These are phyloP conservation scores for Heritiera littoralis DNA, from an alignment of 345 rosid species.

Conservation along the genomic window DNA sequence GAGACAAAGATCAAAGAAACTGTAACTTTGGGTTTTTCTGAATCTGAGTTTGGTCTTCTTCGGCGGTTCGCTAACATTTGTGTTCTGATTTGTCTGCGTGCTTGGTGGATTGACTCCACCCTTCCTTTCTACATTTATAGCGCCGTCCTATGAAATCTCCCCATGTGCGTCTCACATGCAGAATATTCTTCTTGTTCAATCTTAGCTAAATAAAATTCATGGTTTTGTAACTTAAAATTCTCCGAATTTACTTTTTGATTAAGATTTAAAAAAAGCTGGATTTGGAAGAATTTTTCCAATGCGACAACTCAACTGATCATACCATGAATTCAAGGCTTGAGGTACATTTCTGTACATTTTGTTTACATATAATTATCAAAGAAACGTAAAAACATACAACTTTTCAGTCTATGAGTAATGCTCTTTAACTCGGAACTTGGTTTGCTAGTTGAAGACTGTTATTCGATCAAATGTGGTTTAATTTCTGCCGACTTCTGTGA, in stretches of 20 bases:
- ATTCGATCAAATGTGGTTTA: too few relatives aligned
- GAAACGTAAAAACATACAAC: too few relatives aligned
- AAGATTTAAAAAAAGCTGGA: too few relatives aligned
- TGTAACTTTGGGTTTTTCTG: neutral
- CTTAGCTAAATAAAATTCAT: too few relatives aligned
- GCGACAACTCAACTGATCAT: too few relatives aligned
- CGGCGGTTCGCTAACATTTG: neutral
- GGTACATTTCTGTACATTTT: neutral
- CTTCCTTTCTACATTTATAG: conserved; percentile 22
- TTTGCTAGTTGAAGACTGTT: too few relatives aligned
- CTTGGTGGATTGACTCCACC: conserved; percentile 20
- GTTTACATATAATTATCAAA: too few relatives aligned
- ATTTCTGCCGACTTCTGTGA: too few relatives aligned
- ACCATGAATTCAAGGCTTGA: neutral
- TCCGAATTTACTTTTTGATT: too few relatives aligned
- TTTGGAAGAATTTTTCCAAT: too few relatives aligned
- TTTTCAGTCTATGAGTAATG: neutral
- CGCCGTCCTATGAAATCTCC: conserved; percentile 25
- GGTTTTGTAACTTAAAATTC: too few relatives aligned
- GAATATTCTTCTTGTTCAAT: neutral
- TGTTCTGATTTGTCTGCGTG: conserved; percentile 19
- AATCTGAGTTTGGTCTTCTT: neutral
- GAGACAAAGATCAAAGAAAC: neutral
- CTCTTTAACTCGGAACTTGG: too few relatives aligned
- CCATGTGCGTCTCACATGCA: conserved; percentile 38